phyloP scores from a whole-genome alignment of 2,329 filamentous ascomycete genomes.

The Magnaporthiopsis incrustans region DNA sequence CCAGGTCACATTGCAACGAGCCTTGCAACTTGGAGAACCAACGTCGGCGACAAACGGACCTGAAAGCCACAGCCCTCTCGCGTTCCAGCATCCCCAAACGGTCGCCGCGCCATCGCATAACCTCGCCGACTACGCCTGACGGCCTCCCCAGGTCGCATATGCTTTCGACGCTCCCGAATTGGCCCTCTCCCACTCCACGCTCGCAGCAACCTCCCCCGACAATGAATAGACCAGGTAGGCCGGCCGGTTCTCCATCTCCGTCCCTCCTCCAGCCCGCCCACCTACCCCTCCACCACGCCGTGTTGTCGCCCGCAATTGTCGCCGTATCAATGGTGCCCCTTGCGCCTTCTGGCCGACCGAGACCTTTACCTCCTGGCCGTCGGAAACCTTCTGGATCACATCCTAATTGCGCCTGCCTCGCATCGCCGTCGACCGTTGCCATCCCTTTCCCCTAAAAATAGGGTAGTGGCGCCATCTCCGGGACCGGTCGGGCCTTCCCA shows the following conservation, averaged over 20 bases:
- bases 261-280: conserved; percentile 3
- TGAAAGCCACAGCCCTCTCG: not conserved
- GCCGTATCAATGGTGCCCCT: not conserved
- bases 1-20: conserved; percentile 1
- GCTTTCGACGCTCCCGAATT: conserved; percentile 4
- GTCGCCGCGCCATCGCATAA: not conserved
- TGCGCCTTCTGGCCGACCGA: conserved; percentile 1
- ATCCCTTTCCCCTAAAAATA: not conserved
- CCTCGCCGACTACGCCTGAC: not conserved
- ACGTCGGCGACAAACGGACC: not conserved
- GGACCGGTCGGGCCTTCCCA: not conserved
- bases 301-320: not conserved
- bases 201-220: conserved; percentile 18
- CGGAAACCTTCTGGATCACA: not conserved
- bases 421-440: not conserved
- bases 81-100: not conserved
- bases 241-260: conserved; percentile 14
- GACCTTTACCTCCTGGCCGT: too few relatives aligned
- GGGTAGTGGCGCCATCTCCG: not conserved
- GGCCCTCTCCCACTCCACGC: conserved; percentile 4
- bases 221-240: conserved; percentile 56
- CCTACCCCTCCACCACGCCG: conserved; percentile 4
- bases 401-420: conserved; percentile 11
- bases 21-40: conserved; percentile 1
- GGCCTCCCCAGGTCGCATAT: not conserved